Conservation (phyloP, 176 grass and related monocot genomes). For the Bromus sterilis region DNA sequence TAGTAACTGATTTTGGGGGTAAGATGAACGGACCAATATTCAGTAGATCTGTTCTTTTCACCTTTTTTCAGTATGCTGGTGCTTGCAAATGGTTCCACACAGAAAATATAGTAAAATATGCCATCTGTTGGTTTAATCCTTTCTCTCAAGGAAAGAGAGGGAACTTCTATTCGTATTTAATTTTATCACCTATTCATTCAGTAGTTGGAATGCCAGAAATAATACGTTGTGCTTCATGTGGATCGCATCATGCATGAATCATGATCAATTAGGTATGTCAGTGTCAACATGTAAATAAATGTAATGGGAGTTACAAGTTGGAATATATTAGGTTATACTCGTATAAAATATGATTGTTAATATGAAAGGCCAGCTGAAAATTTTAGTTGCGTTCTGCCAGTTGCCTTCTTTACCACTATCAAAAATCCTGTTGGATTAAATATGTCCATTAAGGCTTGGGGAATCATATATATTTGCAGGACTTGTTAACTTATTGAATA, state of each 20-base stretch:
- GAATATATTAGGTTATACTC: not conserved
- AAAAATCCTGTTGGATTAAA: not conserved
- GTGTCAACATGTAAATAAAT: not conserved
- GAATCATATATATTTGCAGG: not conserved
- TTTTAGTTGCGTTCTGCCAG: not conserved
- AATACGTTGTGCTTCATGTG: not conserved
- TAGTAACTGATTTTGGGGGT: not conserved
- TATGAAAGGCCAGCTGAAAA: not conserved
- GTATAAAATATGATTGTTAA: not conserved
- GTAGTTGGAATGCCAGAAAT: not conserved
- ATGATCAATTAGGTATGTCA: not conserved
- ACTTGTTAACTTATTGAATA: not conserved
- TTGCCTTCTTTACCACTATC: not conserved
- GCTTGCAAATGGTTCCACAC: not conserved
- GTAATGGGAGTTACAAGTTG: not conserved
- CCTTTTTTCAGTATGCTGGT: not conserved
- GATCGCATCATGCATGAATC: not conserved
- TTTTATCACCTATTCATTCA: not conserved
- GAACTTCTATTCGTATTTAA: not conserved
- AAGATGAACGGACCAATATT: not conserved
- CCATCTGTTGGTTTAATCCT: not conserved
- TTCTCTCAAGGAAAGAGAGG: too few relatives aligned
- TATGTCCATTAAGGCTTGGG: not conserved
- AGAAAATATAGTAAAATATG: not conserved
- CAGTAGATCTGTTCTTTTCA: not conserved